Evolutionary conservation across 371 early-diverging fungal species (phyloP), one percentile per base, ranked within the genome.

Genomic region (Chytridium lagenaria): DNA sequence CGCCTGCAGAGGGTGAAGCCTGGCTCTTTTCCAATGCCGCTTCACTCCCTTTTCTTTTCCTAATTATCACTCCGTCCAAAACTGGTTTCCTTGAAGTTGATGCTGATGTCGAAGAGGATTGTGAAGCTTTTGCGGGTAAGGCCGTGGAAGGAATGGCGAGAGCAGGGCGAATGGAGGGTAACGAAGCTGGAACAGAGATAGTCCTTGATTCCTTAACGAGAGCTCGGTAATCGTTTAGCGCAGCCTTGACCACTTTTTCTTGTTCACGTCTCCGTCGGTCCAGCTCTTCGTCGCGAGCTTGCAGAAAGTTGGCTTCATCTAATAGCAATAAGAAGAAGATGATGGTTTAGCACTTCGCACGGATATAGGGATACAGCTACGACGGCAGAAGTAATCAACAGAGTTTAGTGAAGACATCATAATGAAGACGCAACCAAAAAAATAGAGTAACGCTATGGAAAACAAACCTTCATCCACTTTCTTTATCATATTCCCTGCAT

Each of bases 391-490:
- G 44, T 12, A 44, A 44, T 44, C 12, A 19, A 44, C 44, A 44
- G 44, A 44, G 44, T 44, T 7, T 19, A 19, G 44, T n/a, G n/a
- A n/a, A n/a, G n/a, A n/a, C n/a, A n/a, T n/a, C n/a, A n/a, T n/a
- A n/a, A n/a, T n/a, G n/a, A n/a, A n/a, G n/a, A n/a, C n/a, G n/a
- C n/a, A n/a, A n/a, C n/a, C n/a, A n/a, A n/a, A n/a, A n/a, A n/a
- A n/a, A n/a, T n/a, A 19, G 44, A 19, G 44, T 12, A 44, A 44
- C 12, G 19, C 7, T 44, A 19, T 44, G 12, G 23, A 26, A 19
- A 55, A 55, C 57, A 26, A 19, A 55, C 57, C 57, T 15, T 55
- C 57, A 30, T 55, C 57, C 5, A 55, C 57, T 30, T 55, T 55
- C 57, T 55, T 55, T 19, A 55, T 30, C 57, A 26, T 19, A 30